These are phyloP conservation scores for Triticum timopheevii DNA, from an alignment of 176 grass and related monocot species.

Conservation along the genomic window DNA sequence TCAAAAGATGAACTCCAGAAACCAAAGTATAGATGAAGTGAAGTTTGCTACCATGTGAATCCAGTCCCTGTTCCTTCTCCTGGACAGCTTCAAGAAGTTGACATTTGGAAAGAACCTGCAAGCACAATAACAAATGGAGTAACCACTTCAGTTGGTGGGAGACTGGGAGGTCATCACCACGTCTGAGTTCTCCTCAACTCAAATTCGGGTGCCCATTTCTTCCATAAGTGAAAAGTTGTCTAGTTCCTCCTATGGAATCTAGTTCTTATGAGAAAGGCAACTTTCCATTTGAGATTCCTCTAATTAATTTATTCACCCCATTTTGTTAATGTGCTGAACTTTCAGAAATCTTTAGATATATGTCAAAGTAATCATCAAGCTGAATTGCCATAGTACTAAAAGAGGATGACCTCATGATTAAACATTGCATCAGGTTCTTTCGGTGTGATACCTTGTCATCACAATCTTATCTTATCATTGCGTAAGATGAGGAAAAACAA, in stretches of 20 bases:
- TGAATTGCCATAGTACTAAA: conserved; percentile 13
- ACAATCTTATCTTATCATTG: conserved; percentile 11
- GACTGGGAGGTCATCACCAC: not conserved
- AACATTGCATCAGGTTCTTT: conserved; percentile 15
- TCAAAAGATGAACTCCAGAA: not conserved
- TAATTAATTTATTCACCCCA: not conserved
- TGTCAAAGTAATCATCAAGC: not conserved
- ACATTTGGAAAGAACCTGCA: conserved; percentile 82
- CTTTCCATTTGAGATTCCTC: not conserved
- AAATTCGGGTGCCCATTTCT: not conserved
- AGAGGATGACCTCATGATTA: not conserved
- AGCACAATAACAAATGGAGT: not conserved
- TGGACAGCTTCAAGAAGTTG: conserved; percentile 78
- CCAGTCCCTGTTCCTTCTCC: conserved; percentile 73
- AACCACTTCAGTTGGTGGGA: not conserved
- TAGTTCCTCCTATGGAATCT: not conserved
- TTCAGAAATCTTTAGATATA: not conserved
- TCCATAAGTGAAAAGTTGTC: not conserved
- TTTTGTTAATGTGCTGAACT: not conserved
- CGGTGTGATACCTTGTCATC: not conserved
- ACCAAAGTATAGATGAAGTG: not conserved
- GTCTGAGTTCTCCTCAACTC: not conserved
- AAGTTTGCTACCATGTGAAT: conserved; percentile 62
- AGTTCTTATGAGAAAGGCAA: not conserved
- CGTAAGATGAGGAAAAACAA: not conserved